Base-by-base conservation (phyloP, 345 rosid species). In the Citrus hindsii region DNA sequence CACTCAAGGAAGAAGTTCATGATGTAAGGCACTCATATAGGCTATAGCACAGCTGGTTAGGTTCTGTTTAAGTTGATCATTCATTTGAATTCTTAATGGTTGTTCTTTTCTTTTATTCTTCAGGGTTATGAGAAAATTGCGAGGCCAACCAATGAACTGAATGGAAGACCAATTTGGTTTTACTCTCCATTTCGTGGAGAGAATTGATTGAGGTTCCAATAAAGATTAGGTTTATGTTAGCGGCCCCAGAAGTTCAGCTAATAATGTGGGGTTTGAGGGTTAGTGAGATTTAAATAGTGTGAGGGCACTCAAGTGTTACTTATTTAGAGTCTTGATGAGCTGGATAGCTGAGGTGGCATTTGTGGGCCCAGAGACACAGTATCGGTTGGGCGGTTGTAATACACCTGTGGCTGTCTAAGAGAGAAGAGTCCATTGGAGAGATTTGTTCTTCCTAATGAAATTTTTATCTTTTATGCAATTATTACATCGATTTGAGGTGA, bases 41-140 rank as follows among this genome's bases (percentile, higher is more conserved):
- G 12, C 56, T 16, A 4, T 51, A 18, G 58, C 22, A 18, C 22
- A 53, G n/a, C 60, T 65, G 0, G 4, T 30, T 61, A 12, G 16
- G 28, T 61, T 28, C 14, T 25, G 32, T 62, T 9, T 24, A 4
- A 27, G 28, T 62, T 24, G 28, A 46, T 48, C 27, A 14, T 53
- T 53, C 58, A 18, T 53, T 18, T 19, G 22, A 53, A 19, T 53
- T 16, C 22, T 53, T 53, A 53, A 53, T 53, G 58, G 6, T 53
- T 53, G 58, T 53, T 4, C 21, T 53, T 62, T 40, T 28, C 9
- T 3, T 2, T 46, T 60, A 1, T 4, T 65, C 6, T 51, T 65
- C 81, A 92, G 98, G 93, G 92, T 56, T 89, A 69, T 79, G 87
- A 86, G 79, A 62, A 71, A 72, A 89, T 92, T 82, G 87, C 98